Base-by-base conservation (phyloP, 2,329 filamentous ascomycete genomes). In the Penicillium sp. region DNA sequence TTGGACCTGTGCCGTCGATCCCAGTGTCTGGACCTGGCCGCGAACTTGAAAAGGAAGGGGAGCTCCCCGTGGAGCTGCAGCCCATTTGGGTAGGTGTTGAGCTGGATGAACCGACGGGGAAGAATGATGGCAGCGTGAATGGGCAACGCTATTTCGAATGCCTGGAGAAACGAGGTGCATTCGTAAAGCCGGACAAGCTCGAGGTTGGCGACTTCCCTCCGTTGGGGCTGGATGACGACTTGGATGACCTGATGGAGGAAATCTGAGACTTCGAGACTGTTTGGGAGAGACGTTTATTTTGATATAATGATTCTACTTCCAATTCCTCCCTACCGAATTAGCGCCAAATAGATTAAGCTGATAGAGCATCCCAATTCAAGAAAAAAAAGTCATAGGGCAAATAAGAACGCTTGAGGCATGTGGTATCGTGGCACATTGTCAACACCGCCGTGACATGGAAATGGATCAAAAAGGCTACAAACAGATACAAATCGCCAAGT, bases 41-140 rank as follows among this genome's bases (percentile, higher is more conserved):
- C 35, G 66, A 63, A 45, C 58, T 57, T 27, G 56, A 51, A 27
- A 54, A 43, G 29, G 51, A 66, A n/a, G 58, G 61, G 14, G 60
- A 69, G 16, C 53, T 67, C 29, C 65, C 63, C 3, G 53, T 46
- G 2, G 65, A 60, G 10, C 60, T 63, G 9, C 59, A 69, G 50
- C 75, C 75, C 2, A 66, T 79, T 21, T 88, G 85, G 85, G 74
- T 87, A 10, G 85, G 85, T 13, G 77, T 88, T 33, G 76, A 78
- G 59, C 77, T 88, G 39, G 86, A 88, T 67, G 86, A 88, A 71
- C 86, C 86, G 2, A 83, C 81, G 9, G 86, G 86, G 26, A 87
- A 86, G 75, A 88, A 88, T 66, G 84, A 88, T 65, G 85, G 85
- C 5, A 79, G 74, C 39, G 73, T 80, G 3, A 77, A 76, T 55